These are phyloP conservation scores for Cercospora citrullina DNA, from an alignment of 2,329 filamentous ascomycete species.

Conservation along the genomic window DNA sequence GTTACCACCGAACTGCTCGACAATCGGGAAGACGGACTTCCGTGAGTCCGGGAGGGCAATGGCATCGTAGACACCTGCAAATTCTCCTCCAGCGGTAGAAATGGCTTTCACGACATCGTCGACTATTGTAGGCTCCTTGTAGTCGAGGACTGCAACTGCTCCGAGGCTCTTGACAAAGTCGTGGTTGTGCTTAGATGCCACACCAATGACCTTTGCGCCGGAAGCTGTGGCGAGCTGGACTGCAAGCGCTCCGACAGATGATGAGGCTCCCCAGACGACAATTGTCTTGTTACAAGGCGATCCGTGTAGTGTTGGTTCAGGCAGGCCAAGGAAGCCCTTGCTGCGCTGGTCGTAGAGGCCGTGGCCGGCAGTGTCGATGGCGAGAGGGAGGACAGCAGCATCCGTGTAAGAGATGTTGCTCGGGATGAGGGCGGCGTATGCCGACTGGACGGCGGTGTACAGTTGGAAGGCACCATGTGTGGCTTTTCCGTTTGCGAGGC, in stretches of 20 bases:
- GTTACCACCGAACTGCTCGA: slow-evolving; percentile 35
- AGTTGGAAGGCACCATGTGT: slow-evolving; percentile 38
- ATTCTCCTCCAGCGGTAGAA: slow-evolving; percentile 41
- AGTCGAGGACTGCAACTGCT: slow-evolving; percentile 38
- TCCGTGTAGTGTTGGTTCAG: slow-evolving; percentile 40
- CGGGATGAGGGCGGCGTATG: slow-evolving; percentile 43
- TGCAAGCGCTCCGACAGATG: slow-evolving; percentile 39
- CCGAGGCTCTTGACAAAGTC: slow-evolving; percentile 37
- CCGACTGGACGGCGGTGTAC: slow-evolving; percentile 37
- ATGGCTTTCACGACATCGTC: slow-evolving; percentile 45
- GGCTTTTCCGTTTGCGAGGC: slow-evolving; percentile 30
- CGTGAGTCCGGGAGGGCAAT: slow-evolving; percentile 32
- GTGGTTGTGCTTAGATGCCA: slow-evolving; percentile 38
- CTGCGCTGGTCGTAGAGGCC: slow-evolving; percentile 44
- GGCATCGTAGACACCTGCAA: slow-evolving; percentile 46
- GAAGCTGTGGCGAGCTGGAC: slow-evolving; percentile 42
- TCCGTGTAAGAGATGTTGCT: slow-evolving; percentile 41
- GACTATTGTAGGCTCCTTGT: slow-evolving; percentile 37
- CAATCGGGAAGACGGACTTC: slow-evolving; percentile 30
- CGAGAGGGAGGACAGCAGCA: slow-evolving; percentile 47
- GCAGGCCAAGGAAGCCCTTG: slow-evolving; percentile 41
- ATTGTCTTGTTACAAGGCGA: slow-evolving; percentile 42
- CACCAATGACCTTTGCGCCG: slow-evolving; percentile 39
- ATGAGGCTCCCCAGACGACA: slow-evolving; percentile 42
- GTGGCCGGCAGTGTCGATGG: slow-evolving; percentile 47